Base-by-base conservation (phyloP, 2,329 filamentous ascomycete species). In the Gyromitra esculenta region DNA sequence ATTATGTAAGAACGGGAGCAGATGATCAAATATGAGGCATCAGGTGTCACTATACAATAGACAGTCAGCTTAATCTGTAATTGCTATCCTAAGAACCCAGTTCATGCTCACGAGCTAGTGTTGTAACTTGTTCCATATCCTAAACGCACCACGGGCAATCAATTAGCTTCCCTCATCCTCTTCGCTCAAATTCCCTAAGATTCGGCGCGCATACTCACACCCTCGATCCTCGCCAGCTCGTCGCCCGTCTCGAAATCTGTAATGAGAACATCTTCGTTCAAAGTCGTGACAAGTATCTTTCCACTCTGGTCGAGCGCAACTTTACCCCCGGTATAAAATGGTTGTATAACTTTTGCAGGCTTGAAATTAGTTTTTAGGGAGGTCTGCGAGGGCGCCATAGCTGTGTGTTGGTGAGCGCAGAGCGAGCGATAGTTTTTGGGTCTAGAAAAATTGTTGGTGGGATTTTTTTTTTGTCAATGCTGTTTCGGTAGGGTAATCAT, bases 1-100 rank as follows among this genome's bases (percentile, higher is more conserved):
- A 98, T 96, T 5, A 94, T 94, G 70, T 97, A 87, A n/a, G 95
- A 98, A 80, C 95, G 91, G 18, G 96, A 99, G 85, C 94, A 98
- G 80, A 96, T 86, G 79, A 97, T 90, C 71, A 98, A 88, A 83
- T 97, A 93, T 35, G 93, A 94, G 7, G 90, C 93, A 77, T 92
- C 93, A 0, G 94, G 94, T 0, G 95, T 96, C 80, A 99, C 91
- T 93, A 80, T 41, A 3, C 21, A 35, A 15, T 63, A 54, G 37
- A 41, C 78, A 78, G 62, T 81, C 73, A 81, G 80, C 71, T 72
- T 18, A 4, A 43, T 6, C 21, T 3, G 5, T 0, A 39, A 52
- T 59, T 52, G 21, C 43, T 8, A 39, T 73, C 1, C 13, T 59
- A 39, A 8, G 13, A 70, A 64, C n/a, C 3, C 2, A 11, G 25